Percentiles rank a stretch among this genome's conserved stretches.
These are phyloP conservation scores for Xylaria sp. DNA, from an alignment of 2,329 filamentous ascomycete species.

Conservation along the genomic window DNA sequence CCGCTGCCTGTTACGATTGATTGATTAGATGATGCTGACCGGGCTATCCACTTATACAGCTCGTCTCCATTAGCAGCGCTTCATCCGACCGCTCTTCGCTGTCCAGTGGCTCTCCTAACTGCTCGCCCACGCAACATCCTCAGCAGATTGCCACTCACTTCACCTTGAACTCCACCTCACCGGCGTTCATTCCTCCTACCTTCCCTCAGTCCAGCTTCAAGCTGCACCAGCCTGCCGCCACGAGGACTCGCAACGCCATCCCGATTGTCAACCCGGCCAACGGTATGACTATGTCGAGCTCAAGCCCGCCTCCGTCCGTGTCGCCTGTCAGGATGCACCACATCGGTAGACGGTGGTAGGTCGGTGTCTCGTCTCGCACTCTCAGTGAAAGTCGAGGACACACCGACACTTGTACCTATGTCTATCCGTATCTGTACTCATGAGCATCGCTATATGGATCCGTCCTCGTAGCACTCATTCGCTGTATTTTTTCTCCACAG, in stretches of 20 bases:
- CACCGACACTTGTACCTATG: constrained; percentile 32
- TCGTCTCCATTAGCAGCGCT: constrained; percentile 85
- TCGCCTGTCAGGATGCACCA: constrained; percentile 59
- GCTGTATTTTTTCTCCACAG: constrained; percentile 33
- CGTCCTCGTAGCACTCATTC: constrained; percentile 34
- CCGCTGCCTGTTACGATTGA: neutral
- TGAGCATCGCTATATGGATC: constrained; percentile 22
- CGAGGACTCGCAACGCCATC: constrained; percentile 88
- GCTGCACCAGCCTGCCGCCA: constrained; percentile 84
- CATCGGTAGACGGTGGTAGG: constrained; percentile 52
- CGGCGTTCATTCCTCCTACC: constrained; percentile 58
- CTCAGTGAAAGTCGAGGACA: constrained; percentile 33
- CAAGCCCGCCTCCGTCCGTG: constrained; percentile 75
- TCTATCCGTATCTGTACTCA: constrained; percentile 25
- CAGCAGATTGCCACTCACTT: constrained; percentile 73
- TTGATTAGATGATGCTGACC: constrained; percentile 10
- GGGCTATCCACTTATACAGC: constrained; percentile 47
- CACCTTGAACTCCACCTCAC: constrained; percentile 63
- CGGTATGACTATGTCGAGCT: constrained; percentile 79
- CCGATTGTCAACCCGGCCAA: constrained; percentile 96
- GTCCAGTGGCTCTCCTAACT: constrained; percentile 87
- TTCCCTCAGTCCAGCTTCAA: constrained; percentile 66
- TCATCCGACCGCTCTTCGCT: constrained; percentile 90
- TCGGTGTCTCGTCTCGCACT: constrained; percentile 24
- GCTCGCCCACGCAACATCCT: constrained; percentile 84